Evolutionary conservation across 345 rosid genomes (phyloP), one percentile per base, ranked within the genome.

Genomic region (Mercurialis annua): DNA sequence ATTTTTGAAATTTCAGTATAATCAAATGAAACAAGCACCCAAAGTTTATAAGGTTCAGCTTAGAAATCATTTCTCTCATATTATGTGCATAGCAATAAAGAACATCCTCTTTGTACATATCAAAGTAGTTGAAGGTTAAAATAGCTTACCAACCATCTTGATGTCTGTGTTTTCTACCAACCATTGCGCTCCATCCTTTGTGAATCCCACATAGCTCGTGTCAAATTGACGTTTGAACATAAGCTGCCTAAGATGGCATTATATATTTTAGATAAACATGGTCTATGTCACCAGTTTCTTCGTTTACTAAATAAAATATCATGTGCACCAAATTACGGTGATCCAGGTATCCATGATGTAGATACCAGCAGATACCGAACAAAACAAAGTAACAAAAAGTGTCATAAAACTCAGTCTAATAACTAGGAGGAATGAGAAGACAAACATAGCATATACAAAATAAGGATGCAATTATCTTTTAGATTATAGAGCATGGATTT

Each of bases 161-260:
- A 93, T 81, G 78, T 89, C 92, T 1, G 98, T 90, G 71, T 90
- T 87, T 42, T 90, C 92, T 24, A 87, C 90, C 86, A 93, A 81
- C 96, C 97, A 93, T 30, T 84, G 84, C 3, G 96, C 96, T 5
- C 92, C 98, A 36, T 93, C 98, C 62, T 64, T 78, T 80, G 79
- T 86, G 71, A 93, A 93, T 24, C 96, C 98, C 14, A 85, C 94
- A 48, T 82, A 89, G 84, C 96, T 89, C 56, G 92, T 77, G 76
- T 90, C 97, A 47, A 89, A 86, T 66, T 74, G 81, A 27, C 76
- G 81, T 69, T 87, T 82, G 68, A 80, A 87, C 97, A 93, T 93
- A 57, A 93, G 91, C 77, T 76, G 76, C 88, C 98, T 92, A 86
- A 27, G 68, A 60, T 59, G 30, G 15, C 64, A 49, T 48, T 30